These are phyloP conservation scores for Debaryomyces psychrophilus DNA, from an alignment of 1,139 yeast genomes.

Conservation along the genomic window DNA sequence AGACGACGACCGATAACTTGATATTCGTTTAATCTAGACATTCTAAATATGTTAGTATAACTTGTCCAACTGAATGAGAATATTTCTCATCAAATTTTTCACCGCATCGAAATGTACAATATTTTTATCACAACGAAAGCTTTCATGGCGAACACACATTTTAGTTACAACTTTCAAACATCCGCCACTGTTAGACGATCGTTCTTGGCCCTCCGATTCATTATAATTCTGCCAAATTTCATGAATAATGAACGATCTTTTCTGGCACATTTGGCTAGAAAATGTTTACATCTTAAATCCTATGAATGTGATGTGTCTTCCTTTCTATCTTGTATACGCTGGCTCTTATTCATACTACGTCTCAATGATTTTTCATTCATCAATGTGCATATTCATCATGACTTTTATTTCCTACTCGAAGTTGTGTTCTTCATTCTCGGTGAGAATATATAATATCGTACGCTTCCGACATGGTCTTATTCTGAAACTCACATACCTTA, in stretches of 20 bases:
- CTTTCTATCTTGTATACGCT: background rate
- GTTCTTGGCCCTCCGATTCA: background rate
- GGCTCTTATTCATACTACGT: background rate
- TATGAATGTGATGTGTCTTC: background rate
- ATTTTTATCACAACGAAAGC: background rate
- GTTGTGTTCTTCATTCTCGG: background rate
- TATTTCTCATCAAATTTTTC: conserved; percentile 3
- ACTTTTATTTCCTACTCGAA: background rate
- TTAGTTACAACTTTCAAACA: background rate
- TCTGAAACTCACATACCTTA: conserved; percentile 17
- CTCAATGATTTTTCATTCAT: background rate
- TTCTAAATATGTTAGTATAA: conserved; percentile 28
- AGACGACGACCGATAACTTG: conserved; percentile 99
- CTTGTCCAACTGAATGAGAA: background rate
- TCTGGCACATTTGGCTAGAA: background rate
- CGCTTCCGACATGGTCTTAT: background rate
- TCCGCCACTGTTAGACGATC: background rate
- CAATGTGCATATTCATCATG: background rate
- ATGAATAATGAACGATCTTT: background rate
- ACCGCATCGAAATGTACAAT: conserved; percentile 8
- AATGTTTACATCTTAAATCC: background rate
- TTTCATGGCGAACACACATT: background rate
- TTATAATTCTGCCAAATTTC: background rate
- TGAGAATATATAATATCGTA: background rate
- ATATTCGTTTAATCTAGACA: conserved; percentile 98